Base-by-base conservation (phyloP, 352 stramenopile genomes). In the Pythium dissotocum region DNA sequence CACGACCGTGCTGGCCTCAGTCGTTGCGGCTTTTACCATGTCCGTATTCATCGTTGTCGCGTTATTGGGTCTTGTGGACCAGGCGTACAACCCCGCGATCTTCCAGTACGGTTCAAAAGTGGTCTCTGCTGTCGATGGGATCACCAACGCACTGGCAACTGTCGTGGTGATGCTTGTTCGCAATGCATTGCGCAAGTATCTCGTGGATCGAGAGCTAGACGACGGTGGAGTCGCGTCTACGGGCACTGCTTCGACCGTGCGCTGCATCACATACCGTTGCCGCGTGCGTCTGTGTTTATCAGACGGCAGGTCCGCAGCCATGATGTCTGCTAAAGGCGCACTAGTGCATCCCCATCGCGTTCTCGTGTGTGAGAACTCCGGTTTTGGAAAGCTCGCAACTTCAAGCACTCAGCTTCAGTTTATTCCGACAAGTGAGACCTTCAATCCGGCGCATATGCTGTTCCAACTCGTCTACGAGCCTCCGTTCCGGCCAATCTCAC, bases 211-310 rank as follows among this genome's bases (percentile, higher is more conserved):
- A 18, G 30, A 67, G 40, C 9, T 4, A 0, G 1, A 21, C 5
- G 4, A 18, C 5, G 46, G 18, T 24, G 18, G 42, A 14, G 18
- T 51, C 7, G 13, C 16, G 16, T 26, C 42, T 2, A 54, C 26
- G 13, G 53, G 6, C 24, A 6, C 30, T 42, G 53, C 52, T 26
- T 42, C 38, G 5, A 44, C 61, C 21, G 54, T 77, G 33, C 35
- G 62, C 1, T 77, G 72, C 14, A 72, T 78, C 33, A 72, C 30
- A 24, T 78, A 75, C 44, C 65, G 67, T 0, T 79, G 73, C 9
- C 58, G 58, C 1, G 62, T 79, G 1, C 64, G 58, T 7, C 51
- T 72, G 1, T 54, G 46, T 9, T 26, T 44, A 10, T 13, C 32
- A 26, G 12, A 40, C n/a, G 36, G 14, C 56, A 35, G 14, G 6